Evolutionary conservation across 225 moss, liverwort and hornwort species (phyloP).

Genomic region (Pleurozium schreberi): DNA sequence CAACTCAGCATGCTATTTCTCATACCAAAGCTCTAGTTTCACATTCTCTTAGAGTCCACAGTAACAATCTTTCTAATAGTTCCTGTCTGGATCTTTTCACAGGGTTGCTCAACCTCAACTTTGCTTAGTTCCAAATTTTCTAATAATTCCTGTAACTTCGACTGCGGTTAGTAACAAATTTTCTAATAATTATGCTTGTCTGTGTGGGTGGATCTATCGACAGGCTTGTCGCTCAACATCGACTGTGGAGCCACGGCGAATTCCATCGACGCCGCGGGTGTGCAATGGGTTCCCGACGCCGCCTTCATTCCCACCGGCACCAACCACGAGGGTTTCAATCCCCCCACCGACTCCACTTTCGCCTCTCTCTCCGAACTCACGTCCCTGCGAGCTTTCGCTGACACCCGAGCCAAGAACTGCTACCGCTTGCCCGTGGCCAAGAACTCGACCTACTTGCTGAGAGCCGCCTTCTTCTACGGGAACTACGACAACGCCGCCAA

Average conservation of each 20-base stretch:
- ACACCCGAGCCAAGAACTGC: constrained; percentile 5
- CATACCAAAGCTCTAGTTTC: neutral
- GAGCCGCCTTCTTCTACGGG: constrained; percentile 7
- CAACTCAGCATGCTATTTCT: neutral
- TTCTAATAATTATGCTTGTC: neutral
- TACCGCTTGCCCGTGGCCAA: constrained; percentile 1
- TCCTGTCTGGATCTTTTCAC: neutral
- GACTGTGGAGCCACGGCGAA: neutral
- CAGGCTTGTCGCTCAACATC: neutral
- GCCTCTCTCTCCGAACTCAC: neutral
- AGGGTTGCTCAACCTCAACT: neutral
- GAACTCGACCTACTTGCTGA: constrained; percentile 4
- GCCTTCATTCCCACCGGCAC: neutral
- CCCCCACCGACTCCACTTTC: neutral
- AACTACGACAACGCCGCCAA: constrained; percentile 2
- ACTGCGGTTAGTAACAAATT: neutral
- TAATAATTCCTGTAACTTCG: neutral
- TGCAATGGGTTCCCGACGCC: neutral
- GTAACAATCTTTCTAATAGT: no score
- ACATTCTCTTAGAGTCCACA: neutral
- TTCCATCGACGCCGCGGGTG: neutral
- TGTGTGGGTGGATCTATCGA: neutral
- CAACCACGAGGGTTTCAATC: neutral
- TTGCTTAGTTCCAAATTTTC: neutral
- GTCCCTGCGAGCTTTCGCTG: constrained; percentile 3